These are phyloP conservation scores for Erysimum cheiri DNA, from an alignment of 441 rosid genomes.

Conservation along the genomic window DNA sequence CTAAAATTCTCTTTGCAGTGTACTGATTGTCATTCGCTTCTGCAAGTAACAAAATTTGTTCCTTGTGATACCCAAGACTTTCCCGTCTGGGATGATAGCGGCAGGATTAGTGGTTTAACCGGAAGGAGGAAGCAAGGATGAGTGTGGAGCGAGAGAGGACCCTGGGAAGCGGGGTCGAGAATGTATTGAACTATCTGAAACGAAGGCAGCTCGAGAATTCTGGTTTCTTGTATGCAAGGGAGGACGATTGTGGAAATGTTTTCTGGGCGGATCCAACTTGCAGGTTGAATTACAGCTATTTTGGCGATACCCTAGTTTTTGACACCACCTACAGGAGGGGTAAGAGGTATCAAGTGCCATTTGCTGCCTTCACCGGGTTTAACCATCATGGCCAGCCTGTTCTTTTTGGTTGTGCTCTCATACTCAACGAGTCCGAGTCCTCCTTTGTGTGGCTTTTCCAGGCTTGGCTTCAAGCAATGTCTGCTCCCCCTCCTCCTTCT, in stretches of 20 bases:
- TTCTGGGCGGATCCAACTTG: conserved; percentile 79
- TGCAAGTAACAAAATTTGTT: neutral
- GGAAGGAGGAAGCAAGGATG: conserved; percentile 46
- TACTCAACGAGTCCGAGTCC: conserved; percentile 68
- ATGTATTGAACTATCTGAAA: conserved; percentile 59
- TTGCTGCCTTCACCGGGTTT: conserved; percentile 74
- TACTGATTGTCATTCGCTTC: conserved; percentile 1
- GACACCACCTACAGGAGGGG: conserved; percentile 59
- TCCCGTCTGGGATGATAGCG: neutral
- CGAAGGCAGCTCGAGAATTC: conserved; percentile 66
- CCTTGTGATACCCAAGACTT: neutral
- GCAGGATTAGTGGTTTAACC: conserved; percentile 15
- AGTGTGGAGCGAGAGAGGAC: conserved; percentile 54
- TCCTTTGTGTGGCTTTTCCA: conserved; percentile 70
- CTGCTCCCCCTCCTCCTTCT: conserved; percentile 61
- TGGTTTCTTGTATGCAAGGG: conserved; percentile 66
- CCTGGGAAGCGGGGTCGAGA: conserved; percentile 52
- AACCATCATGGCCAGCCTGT: conserved; percentile 80
- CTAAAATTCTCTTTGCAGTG: neutral
- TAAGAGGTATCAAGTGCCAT: conserved; percentile 58
- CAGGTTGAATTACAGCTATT: conserved; percentile 60
- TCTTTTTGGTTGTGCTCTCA: conserved; percentile 73
- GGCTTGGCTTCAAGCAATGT: conserved; percentile 76
- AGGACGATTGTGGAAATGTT: conserved; percentile 51
- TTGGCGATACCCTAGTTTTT: conserved; percentile 67